These are phyloP conservation scores for Phytophthora fragariaefolia DNA, from an alignment of 352 stramenopile species.

Conservation along the genomic window DNA sequence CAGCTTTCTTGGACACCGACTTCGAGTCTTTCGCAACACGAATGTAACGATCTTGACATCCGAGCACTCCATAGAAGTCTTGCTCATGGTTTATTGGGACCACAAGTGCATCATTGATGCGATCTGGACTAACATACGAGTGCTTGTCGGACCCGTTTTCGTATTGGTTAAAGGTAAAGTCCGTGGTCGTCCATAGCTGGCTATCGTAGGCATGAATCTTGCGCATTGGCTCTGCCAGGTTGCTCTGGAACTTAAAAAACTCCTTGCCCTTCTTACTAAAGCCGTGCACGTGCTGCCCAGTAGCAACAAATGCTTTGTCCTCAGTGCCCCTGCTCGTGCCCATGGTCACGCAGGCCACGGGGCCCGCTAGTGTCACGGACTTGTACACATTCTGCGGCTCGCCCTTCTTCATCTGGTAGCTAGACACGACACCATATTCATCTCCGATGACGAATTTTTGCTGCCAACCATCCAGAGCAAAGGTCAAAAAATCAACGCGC, in stretches of 20 bases:
- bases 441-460: conserved; percentile 91
- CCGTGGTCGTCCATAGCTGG: conserved; percentile 78
- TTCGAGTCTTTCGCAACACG: conserved; percentile 69
- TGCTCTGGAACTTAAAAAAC: conserved; percentile 90
- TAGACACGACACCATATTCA: conserved; percentile 80
- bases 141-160: conserved; percentile 81
- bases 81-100: conserved; percentile 63
- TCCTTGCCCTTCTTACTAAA: conserved; percentile 89
- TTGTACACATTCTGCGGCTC: conserved; percentile 84
- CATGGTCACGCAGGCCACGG: conserved; percentile 76
- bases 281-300: conserved; percentile 69
- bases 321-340: conserved; percentile 74
- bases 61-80: conserved; percentile 70
- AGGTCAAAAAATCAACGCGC: neutral
- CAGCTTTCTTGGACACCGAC: conserved; percentile 66
- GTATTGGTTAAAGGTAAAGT: conserved; percentile 87
- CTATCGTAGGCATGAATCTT: conserved; percentile 71
- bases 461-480: conserved; percentile 29
- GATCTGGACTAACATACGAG: conserved; percentile 79
- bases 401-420: conserved; percentile 87
- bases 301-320: conserved; percentile 79
- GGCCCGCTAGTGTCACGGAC: conserved; percentile 53
- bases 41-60: conserved; percentile 76
- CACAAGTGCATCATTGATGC: conserved; percentile 83
- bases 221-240: conserved; percentile 80